Conservation (phyloP, 2,329 filamentous ascomycete species). For the Cyanodermella asteris region DNA sequence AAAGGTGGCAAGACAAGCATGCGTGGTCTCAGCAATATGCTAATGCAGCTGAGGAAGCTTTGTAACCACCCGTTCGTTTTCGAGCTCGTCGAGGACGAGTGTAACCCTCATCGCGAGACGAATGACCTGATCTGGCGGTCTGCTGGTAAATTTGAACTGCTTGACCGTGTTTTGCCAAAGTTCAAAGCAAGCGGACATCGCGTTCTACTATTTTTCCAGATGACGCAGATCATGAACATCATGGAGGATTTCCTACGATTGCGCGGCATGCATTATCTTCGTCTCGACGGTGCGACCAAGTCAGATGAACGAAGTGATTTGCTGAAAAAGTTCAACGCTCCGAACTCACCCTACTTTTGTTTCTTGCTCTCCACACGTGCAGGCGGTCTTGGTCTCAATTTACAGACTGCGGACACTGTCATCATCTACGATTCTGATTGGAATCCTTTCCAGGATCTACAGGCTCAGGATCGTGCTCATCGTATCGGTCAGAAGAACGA, state of each 20-base stretch:
- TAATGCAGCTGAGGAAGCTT: conserved; percentile 96
- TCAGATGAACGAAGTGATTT: conserved; percentile 90
- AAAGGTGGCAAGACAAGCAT: conserved; percentile 89
- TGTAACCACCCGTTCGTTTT: conserved; percentile 99
- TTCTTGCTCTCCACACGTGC: conserved; percentile 97
- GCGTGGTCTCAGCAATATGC: conserved; percentile 95
- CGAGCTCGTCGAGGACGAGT: conserved; percentile 90
- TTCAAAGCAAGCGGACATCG: conserved; percentile 80
- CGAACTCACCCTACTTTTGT: conserved; percentile 82
- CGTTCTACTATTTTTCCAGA: conserved; percentile 99
- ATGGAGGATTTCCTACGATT: conserved; percentile 95
- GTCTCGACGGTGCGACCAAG: conserved; percentile 90
- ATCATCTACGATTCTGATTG: conserved; percentile 99
- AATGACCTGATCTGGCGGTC: conserved; percentile 93
- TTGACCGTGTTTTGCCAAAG: conserved; percentile 83
- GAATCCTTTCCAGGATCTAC: conserved; percentile 98
- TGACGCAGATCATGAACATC: conserved; percentile 99
- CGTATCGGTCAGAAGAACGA: conserved; percentile 99
- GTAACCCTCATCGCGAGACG: conserved; percentile 73
- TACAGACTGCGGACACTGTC: conserved; percentile 95
- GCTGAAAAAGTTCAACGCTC: conserved; percentile 71
- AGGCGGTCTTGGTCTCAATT: conserved; percentile 87
- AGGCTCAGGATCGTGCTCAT: conserved; percentile 98
- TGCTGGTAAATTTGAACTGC: conserved; percentile 86
- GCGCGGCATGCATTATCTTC: conserved; percentile 64